Base-by-base conservation (phyloP, 2,329 filamentous ascomycete genomes). In the Colletotrichum liriopes region DNA sequence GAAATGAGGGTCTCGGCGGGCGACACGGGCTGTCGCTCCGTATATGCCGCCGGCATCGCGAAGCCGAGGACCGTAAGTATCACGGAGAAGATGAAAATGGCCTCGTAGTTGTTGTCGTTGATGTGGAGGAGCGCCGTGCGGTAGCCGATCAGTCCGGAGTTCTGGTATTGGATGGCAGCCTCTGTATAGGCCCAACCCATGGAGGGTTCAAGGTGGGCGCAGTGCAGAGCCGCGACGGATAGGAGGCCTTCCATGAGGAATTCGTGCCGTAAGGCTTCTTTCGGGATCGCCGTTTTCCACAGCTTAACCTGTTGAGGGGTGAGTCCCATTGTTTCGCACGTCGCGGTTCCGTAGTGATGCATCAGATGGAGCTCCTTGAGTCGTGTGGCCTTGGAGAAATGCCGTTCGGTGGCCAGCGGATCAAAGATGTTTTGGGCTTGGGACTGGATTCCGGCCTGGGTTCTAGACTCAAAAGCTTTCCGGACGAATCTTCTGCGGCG, bases 231-330 rank as follows among this genome's bases (percentile, higher is more conserved):
- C 20, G 52, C 8, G 16, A 56, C 11, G 29, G 52, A 56, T 6
- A 56, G 29, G 4, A 56, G 29, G 12, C 52, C 52, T 5, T 56
- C 52, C 52, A 56, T 56, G 26, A 56, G 52, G 52, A 37, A 56
- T 37, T 32, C 26, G n/a, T 56, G 52, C 18, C 29, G 12, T 8
- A 37, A 14, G 20, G 52, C 52, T 37, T 56, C 6, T 56, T 32
- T 56, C 14, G 52, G 52, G 14, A 56, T 18, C 16, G 18, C 20
- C 12, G 12, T 56, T 37, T 56, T 56, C 52, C 52, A 56, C 14
- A 56, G 14, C 20, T 37, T 29, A 7, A 56, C 3, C 52, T 56
- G 52, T 9, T 18, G 26, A n/a, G 52, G 32, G 8, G 7, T 56
- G 3, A 20, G 20, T 1, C 14, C 52, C 29, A 35, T 1, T 8